Base-by-base conservation (phyloP, 306 rosid genomes). In the Medicago lupulina region DNA sequence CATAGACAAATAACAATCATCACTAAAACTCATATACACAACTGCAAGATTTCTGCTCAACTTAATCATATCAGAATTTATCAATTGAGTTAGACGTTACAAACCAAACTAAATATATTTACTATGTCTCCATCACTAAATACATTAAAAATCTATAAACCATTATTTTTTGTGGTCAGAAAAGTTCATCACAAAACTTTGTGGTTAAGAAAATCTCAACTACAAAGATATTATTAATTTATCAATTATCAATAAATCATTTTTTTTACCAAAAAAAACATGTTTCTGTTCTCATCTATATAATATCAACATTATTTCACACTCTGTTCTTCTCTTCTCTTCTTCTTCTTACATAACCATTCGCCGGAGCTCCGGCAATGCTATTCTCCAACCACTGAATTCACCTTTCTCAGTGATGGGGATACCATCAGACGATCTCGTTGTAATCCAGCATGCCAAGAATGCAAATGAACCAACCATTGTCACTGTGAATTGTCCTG, bases 401-500 rank as follows among this genome's bases (percentile, higher is more conserved):
- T 14, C 28, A 2, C 25, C 51, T 40, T 36, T 73, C 68, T 60
- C 13, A 49, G 73, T 38, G 8, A 92, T 90, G 98, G 98, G 94
- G 17, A 84, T 92, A 14, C 83, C 83, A 0, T 83, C 79, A 79
- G 96, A 90, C 70, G 96, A 92, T 76, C 74, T 80, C 77, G 91
- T 92, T 28, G 79, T 86, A 77, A 86, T 92, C 67, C 81, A 82
- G 80, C 84, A 13, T 7, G 88, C 85, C 3, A 84, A 85, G 76
- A 51, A 38, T 28, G 2, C 74, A 16, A 75, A 68, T 39, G 92
- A 90, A 14, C 87, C 94, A 21, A 66, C 71, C 54, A 76, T 90
- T 67, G 81, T 90, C 31, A 92, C 98, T 1, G 86, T 92, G 60
- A 92, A 89, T 70, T 92, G 98, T 58, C 98, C 98, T 7, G 94